Evolutionary conservation across 306 rosid genomes (phyloP).

Genomic region (Rosa persica): DNA sequence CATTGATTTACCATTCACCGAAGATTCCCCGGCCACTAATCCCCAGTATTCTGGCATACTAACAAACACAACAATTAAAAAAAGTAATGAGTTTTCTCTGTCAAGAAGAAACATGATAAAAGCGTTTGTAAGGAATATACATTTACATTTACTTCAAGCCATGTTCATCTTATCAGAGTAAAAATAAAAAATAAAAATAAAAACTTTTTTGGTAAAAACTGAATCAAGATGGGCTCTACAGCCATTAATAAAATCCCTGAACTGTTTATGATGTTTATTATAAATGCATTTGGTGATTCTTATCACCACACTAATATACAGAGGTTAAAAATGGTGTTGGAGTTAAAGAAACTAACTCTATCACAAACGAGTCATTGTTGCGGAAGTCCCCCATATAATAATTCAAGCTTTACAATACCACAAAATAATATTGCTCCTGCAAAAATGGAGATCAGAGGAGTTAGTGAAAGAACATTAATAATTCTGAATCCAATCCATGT

Average conservation of each 20-base stretch:
- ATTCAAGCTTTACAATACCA: not conserved
- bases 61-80: not conserved
- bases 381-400: not conserved
- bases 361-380: not conserved
- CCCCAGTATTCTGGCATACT: constrained; percentile 15
- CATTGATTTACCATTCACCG: not conserved
- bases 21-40: not conserved
- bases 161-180: not conserved
- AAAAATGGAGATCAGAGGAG: not conserved
- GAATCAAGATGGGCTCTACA: not conserved
- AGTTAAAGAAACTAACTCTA: not conserved
- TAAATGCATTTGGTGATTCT: not conserved
- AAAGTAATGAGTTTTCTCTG: not conserved
- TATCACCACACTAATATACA: not conserved
- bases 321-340: not conserved
- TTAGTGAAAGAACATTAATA: not conserved
- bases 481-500: not conserved
- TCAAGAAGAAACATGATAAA: not conserved
- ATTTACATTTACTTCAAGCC: not conserved
- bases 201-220: not conserved
- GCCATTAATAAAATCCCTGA: not conserved
- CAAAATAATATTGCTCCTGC: constrained; percentile 1
- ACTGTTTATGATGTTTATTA: not conserved
- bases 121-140: not conserved
- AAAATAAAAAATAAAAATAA: not conserved